Base-by-base conservation (phyloP, 805 yeast genomes). In the Saturnispora sekii region DNA sequence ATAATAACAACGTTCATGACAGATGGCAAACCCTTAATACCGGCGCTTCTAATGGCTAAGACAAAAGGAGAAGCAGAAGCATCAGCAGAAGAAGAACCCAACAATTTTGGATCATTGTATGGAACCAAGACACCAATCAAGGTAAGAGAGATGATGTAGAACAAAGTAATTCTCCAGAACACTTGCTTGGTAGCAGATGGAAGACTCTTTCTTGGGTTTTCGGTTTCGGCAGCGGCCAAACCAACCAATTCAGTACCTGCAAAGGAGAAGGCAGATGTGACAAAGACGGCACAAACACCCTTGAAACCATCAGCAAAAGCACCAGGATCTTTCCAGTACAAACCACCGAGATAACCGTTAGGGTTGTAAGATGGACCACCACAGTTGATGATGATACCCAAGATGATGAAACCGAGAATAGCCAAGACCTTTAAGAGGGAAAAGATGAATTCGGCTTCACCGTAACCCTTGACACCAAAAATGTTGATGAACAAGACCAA, bases 51-150 rank as follows among this genome's bases (percentile, higher is more conserved):
- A 43, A 81, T 74, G 35, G 88, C 85, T 58, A 81, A 72, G 49
- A 81, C 88, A 56, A 81, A 81, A n/a, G 89, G 89, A 16, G 87
- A 81, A 12, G 84, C 77, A 14, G 77, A 67, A 37, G 74, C 70
- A 51, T 76, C 76, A 32, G 65, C 68, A 40, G 72, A 68, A 5
- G 68, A 57, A 1, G 71, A 55, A 37, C 79, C 79, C 47, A 78
- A 63, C 21, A 69, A 56, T 53, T 75, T 65, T 3, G 64, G 61
- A 51, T 73, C 70, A 57, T 66, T 62, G 61, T 72, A 74, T 41
- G 87, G 86, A 41, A 79, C 82, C n/a, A 75, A 63, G 49, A 77
- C 65, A 44, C 82, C 80, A 53, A 79, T 62, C 55, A 79, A 60
- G 40, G 74, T 62, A 52, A 77, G 65, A 7, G 79, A 70, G 37